Percentiles rank a stretch among this genome's conserved stretches.
Conservation (phyloP, 768 basidiomycete species). For the Tylopilus sp. region DNA sequence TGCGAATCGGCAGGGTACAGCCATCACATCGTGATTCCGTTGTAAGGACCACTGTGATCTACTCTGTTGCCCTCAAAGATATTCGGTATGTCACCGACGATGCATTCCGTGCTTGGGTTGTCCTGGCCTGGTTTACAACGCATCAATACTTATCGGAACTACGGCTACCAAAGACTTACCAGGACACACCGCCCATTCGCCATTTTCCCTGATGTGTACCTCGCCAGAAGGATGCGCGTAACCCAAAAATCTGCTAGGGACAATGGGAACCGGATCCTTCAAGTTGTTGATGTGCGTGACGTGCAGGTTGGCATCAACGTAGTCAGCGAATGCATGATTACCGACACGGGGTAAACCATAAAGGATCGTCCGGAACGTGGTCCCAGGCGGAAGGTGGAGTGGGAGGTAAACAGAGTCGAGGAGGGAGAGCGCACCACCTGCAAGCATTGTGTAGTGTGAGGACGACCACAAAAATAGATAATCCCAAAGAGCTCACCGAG, state of each 20-base stretch:
- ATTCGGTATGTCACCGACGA: conserved; percentile 28
- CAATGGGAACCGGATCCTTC: conserved; percentile 37
- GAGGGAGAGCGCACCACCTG: conserved; percentile 33
- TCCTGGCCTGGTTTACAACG: conserved; percentile 49
- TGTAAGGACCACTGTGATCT: conserved; percentile 45
- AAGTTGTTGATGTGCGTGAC: conserved; percentile 54
- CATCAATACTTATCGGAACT: too few species aligned
- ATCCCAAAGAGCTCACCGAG: conserved; percentile 25
- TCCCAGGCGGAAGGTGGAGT: conserved; percentile 26
- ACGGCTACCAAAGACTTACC: conserved; percentile 24
- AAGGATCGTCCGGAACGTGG: conserved; percentile 24
- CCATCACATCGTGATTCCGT: conserved; percentile 15
- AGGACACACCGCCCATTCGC: conserved; percentile 51
- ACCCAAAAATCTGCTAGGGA: conserved; percentile 32
- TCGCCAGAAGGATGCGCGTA: conserved; percentile 40
- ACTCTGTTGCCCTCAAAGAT: conserved; percentile 37
- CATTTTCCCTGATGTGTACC: conserved; percentile 40
- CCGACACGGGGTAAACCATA: conserved; percentile 43
- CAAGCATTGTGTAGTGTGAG: background rate
- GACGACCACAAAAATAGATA: background rate
- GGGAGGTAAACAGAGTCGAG: conserved; percentile 37
- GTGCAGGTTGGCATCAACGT: conserved; percentile 42
- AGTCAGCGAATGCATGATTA: conserved; percentile 56
- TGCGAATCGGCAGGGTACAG: background rate
- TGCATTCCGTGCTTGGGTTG: conserved; percentile 40